Percentiles rank a stretch among this genome's conserved stretches.
Evolutionary conservation across 306 rosid species (phyloP).

Genomic region (Pyrus betulifolia): DNA sequence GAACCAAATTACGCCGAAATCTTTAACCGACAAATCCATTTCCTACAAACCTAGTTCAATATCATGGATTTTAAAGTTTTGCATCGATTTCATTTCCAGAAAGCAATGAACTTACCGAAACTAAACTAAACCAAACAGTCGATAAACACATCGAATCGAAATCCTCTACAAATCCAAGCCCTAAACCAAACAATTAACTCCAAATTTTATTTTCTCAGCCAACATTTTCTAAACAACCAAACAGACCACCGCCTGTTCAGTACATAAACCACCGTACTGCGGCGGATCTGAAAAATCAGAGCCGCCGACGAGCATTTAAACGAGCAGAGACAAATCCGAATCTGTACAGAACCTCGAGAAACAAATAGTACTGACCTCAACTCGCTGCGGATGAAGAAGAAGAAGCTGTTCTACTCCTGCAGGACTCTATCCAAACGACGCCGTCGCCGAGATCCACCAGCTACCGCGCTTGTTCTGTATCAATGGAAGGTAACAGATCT

Average conservation of each 20-base stretch:
- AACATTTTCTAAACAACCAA: constrained; percentile 15
- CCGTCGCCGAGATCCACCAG: constrained; percentile 23
- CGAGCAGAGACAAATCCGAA: neutral
- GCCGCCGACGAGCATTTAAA: constrained; percentile 10
- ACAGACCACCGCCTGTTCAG: neutral
- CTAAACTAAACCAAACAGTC: neutral
- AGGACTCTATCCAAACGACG: constrained; percentile 33
- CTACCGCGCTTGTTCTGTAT: constrained; percentile 1
- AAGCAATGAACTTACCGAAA: neutral
- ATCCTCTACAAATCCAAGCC: neutral
- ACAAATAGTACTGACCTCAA: constrained; percentile 32
- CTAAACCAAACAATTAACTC: neutral
- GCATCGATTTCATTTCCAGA: neutral
- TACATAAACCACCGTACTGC: neutral
- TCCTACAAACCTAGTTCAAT: neutral
- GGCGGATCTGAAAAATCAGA: constrained; percentile 38
- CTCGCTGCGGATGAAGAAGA: constrained; percentile 20
- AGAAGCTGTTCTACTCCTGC: constrained; percentile 24
- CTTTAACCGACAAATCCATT: neutral
- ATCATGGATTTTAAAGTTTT: neutral
- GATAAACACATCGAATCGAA: neutral
- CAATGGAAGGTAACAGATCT: constrained; percentile 24
- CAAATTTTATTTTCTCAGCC: constrained; percentile 3
- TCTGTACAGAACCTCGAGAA: constrained; percentile 26
- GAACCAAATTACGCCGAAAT: neutral